A percentile compares a stretch with the other conserved stretches of the same genome.
phyloP scores from a whole-genome alignment of 1,284 basidiomycete genomes.

The Phylloboletellus chloephorus region DNA sequence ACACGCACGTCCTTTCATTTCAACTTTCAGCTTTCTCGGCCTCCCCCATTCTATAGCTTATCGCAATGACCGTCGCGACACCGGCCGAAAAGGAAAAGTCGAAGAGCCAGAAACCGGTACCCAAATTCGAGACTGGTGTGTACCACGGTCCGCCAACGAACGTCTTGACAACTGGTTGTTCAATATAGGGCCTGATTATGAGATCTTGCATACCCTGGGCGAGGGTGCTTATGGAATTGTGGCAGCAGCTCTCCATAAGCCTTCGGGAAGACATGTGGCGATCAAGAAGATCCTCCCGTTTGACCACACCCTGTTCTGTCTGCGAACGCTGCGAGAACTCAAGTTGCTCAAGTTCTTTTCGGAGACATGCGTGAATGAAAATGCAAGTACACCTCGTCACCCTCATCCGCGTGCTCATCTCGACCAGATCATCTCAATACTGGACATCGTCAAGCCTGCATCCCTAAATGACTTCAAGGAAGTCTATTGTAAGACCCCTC shows the following conservation, averaged over 20 bases:
- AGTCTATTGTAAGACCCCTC: constrained; percentile 57
- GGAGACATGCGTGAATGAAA: constrained; percentile 75
- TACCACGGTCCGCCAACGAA: constrained; percentile 4
- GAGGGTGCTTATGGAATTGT: constrained; percentile 79
- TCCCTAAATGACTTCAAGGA: constrained; percentile 78
- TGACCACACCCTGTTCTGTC: constrained; percentile 75
- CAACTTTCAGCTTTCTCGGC: not conserved
- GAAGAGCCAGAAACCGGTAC: constrained; percentile 39
- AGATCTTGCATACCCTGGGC: constrained; percentile 66
- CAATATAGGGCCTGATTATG: constrained; percentile 60
- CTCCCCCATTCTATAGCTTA: not conserved
- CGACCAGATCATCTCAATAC: constrained; percentile 79
- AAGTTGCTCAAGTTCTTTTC: constrained; percentile 84
- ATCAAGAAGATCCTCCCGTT: constrained; percentile 85
- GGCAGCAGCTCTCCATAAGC: constrained; percentile 61
- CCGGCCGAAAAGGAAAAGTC: constrained; percentile 19
- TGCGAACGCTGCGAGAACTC: constrained; percentile 73
- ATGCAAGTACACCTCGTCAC: constrained; percentile 39
- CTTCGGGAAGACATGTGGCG: constrained; percentile 62
- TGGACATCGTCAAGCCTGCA: constrained; percentile 80
- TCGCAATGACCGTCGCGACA: constrained; percentile 12
- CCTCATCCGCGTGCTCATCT: not conserved
- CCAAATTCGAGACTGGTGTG: constrained; percentile 65
- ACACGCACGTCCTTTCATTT: not conserved
- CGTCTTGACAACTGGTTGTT: constrained; percentile 11